A percentile compares a stretch with the other conserved stretches of the same genome.
phyloP scores from a whole-genome alignment of 1,284 basidiomycete species.

The Apiotrichum gracile region DNA sequence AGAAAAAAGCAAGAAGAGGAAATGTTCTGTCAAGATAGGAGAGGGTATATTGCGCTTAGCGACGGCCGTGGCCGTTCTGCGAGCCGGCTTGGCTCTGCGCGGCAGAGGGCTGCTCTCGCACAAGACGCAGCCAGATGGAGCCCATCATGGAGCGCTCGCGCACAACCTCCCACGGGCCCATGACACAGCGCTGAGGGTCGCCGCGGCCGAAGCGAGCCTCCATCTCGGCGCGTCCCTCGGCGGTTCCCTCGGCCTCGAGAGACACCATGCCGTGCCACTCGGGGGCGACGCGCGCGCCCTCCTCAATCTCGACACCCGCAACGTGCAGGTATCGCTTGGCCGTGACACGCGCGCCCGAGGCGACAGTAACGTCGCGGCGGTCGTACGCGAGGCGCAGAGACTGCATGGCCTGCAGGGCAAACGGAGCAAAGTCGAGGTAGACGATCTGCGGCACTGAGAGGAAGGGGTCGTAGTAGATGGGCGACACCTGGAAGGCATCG shows the following conservation, averaged over 20 bases:
- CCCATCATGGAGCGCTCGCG: conserved; percentile 44
- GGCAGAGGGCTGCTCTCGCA: conserved; percentile 16
- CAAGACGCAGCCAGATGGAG: conserved; percentile 42
- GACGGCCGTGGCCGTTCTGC: not conserved
- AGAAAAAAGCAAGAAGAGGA: no score
- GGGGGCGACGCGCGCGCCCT: conserved; percentile 22
- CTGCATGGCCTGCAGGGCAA: conserved; percentile 27
- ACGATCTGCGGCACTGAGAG: conserved; percentile 43
- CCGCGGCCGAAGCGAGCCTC: conserved; percentile 30
- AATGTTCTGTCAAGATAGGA: no score
- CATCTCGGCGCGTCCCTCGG: conserved; percentile 39
- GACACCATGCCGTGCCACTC: conserved; percentile 45
- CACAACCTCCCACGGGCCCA: conserved; percentile 44
- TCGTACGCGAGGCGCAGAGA: conserved; percentile 44
- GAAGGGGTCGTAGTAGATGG: conserved; percentile 47
- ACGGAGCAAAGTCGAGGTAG: conserved; percentile 44
- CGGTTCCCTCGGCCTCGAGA: conserved; percentile 46
- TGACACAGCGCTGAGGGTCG: conserved; percentile 19
- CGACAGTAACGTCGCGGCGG: conserved; percentile 41
- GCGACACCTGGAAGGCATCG: conserved; percentile 43
- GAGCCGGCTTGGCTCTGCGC: no score
- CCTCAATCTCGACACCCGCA: conserved; percentile 39
- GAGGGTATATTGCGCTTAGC: no score
- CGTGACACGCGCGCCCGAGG: conserved; percentile 41
- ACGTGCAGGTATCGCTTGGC: conserved; percentile 48